Evolutionary conservation across 352 stramenopile species (phyloP).

Genomic region (Phytophthora crassamura): DNA sequence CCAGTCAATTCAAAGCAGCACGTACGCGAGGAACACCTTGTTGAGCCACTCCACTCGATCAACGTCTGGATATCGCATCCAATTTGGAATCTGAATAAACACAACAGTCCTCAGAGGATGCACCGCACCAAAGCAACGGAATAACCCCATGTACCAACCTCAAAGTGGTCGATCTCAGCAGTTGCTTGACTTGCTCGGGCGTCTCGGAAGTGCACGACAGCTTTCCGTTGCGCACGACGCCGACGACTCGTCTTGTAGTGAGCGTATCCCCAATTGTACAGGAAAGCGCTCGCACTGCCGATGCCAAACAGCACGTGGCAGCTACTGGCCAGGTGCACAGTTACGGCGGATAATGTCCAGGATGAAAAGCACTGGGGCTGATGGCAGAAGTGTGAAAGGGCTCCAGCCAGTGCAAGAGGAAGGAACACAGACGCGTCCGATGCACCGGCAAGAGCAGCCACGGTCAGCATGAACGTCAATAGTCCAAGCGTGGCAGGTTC

Average conservation of each 20-base stretch:
- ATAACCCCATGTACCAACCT: constrained; percentile 14
- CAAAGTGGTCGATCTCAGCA: constrained; percentile 26
- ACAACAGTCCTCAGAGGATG: neutral
- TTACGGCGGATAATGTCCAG: constrained; percentile 41
- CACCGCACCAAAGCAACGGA: neutral
- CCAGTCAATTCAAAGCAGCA: neutral
- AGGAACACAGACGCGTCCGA: constrained; percentile 59
- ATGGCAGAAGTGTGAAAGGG: constrained; percentile 42
- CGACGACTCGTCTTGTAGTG: constrained; percentile 54
- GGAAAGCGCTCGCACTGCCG: constrained; percentile 35
- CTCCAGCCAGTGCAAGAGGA: constrained; percentile 56
- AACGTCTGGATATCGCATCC: constrained; percentile 65
- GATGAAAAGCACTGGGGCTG: constrained; percentile 39
- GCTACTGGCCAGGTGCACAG: constrained; percentile 45
- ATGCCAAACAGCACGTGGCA: constrained; percentile 57
- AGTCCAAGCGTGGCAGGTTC: constrained; percentile 25
- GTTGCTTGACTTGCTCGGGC: constrained; percentile 39
- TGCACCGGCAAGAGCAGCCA: constrained; percentile 42
- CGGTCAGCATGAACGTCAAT: constrained; percentile 41
- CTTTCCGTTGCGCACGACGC: constrained; percentile 18
- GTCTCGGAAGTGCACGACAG: constrained; percentile 30
- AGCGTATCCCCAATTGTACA: constrained; percentile 67
- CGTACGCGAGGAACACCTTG: constrained; percentile 63
- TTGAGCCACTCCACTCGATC: constrained; percentile 85
- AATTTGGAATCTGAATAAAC: constrained; percentile 51